Base-by-base conservation (phyloP, 495 filamentous ascomycete genomes). In the Rhypophila decipiens region DNA sequence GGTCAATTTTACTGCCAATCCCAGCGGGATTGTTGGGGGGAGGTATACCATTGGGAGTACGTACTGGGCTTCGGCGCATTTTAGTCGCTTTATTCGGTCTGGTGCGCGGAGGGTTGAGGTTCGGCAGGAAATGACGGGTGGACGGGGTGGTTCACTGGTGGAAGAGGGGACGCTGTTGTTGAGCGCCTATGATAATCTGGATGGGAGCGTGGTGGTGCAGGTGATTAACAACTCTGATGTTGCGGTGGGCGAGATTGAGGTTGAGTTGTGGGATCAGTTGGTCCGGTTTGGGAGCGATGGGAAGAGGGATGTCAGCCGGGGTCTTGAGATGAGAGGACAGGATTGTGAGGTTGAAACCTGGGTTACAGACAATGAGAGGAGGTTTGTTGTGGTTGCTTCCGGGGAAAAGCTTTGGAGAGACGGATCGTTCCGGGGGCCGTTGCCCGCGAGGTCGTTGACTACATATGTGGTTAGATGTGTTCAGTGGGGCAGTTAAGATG, bases 11-110 rank as follows among this genome's bases (percentile, higher is more conserved):
- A 31, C 36, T 7, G n/a, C n/a, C n/a, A n/a, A n/a, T n/a, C n/a
- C n/a, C 24, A 46, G 13, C 19, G 12, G 15, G 1, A 17, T 38
- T 1, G 27, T 5, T 2, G 20, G 2, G 3, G 24, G 10, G 5
- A 23, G 17, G 3, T 48, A 42, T 36, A 49, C 45, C 0, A 49
- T 42, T 15, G 42, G 49, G 4, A 27, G 22, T 13, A 50, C 46
- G 18, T 56, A 39, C 33, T 56, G 53, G 53, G 46, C 47, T 5
- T 42, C 42, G 15, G 40, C 53, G n/a, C 53, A 56, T 2, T 56
- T 33, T 37, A 56, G 53, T 29, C 44, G 53, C 17, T 56, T 56
- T 37, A 49, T 56, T 29, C 44, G 53, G 1, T 49, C 53, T 10
- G 53, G 53, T 0, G 53, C 53, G 24, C 35, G 19, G 19, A 42